Base-by-base conservation (phyloP, 345 rosid genomes). In the Geranium brycei region DNA sequence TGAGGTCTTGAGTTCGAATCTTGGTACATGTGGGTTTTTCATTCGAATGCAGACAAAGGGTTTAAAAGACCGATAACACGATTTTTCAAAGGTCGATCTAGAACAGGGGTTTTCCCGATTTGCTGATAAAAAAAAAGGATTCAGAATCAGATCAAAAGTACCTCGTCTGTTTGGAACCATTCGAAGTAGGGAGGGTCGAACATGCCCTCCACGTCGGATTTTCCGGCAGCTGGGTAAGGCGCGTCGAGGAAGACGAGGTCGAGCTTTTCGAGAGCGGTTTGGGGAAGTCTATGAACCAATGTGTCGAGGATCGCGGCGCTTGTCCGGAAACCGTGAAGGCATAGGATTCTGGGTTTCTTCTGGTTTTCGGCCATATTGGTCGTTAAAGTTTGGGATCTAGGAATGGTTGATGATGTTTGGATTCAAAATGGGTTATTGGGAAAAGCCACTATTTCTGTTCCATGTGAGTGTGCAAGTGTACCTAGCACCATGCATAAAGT, bases 101-200 rank as follows among this genome's bases (percentile, higher is more conserved):
- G 28, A 23, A 23, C 28, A 23, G 2, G 28, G 2, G 28, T 23
- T 23, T 53, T 16, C 28, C 28, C 0, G 8, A 8, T 1, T 31
- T 57, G 7, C 51, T 4, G 6, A 14, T 31, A 56, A 38, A 55
- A 15, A 3, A 19, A 40, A 35, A 0, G 17, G 14, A 32, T 17
- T 7, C 4, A 8, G 4, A 16, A 23, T 28, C 17, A 16, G 62
- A 38, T 18, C 23, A 3, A 60, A 30, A 31, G 12, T 12, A 79
- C 88, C 83, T 73, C 35, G 62, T 71, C 76, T 65, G 61, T 59
- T 7, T 76, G 84, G 65, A 69, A 84, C 89, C 89, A 80, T 68
- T 80, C 84, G 31, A 55, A 78, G 67, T 76, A 84, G 32, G 89
- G 84, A 31, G 86, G 86, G 63, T 81, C 89, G 28, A 76, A 84